phyloP scores from a whole-genome alignment of 1,284 basidiomycete species.

The Melampsora medusae region DNA sequence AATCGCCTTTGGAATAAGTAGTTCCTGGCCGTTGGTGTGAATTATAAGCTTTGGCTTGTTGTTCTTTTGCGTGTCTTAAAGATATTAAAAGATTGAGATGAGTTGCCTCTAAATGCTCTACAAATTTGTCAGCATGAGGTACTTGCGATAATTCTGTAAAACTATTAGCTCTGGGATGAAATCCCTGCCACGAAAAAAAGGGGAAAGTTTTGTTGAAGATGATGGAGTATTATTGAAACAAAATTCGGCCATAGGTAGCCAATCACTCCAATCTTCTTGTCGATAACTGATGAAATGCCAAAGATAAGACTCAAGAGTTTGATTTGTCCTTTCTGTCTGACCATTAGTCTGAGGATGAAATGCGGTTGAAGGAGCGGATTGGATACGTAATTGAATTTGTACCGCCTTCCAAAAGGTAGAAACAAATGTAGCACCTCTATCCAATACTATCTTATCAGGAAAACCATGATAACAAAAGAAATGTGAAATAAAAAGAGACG shows the following conservation, averaged over 20 bases:
- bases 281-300: constrained; percentile 45
- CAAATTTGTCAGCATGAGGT: constrained; percentile 2
- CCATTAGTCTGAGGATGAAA: constrained; percentile 29
- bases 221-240: constrained; percentile 52
- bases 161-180: constrained; percentile 49
- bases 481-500: background rate
- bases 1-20: background rate
- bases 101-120: background rate
- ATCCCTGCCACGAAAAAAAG: constrained; percentile 58
- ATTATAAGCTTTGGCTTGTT: constrained; percentile 4
- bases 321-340: constrained; percentile 25
- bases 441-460: constrained; percentile 8
- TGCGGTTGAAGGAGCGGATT: background rate
- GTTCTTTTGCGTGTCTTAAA: background rate
- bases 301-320: constrained; percentile 43
- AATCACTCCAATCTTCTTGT: constrained; percentile 49
- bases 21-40: no score
- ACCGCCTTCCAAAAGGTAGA: constrained; percentile 11
- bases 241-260: constrained; percentile 53
- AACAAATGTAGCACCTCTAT: constrained; percentile 9
- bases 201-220: constrained; percentile 51
- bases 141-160: background rate
- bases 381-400: background rate
- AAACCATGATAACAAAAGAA: constrained; percentile 20
- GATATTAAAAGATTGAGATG: constrained; percentile 3